Conservation (phyloP, 805 yeast species). For the Wickerhamomyces tratensis region DNA sequence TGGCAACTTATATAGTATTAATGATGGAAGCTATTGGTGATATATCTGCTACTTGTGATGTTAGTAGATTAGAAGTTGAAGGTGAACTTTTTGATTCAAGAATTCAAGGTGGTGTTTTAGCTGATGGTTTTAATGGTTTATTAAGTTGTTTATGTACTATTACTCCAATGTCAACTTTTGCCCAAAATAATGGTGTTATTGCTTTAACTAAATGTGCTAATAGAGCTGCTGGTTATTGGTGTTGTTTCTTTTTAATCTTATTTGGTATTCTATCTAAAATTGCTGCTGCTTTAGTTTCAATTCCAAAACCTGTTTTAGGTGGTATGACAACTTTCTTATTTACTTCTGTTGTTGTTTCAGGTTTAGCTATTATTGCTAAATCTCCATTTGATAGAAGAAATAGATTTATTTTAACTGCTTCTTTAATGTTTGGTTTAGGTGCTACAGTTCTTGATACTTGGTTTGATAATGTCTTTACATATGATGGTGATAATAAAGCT, state of each 20-base stretch:
- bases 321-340: constrained; percentile 81
- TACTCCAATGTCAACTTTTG: constrained; percentile 86
- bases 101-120: constrained; percentile 87
- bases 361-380: constrained; percentile 51
- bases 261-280: constrained; percentile 88
- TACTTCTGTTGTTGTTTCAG: constrained; percentile 70
- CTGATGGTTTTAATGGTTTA: constrained; percentile 77
- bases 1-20: constrained; percentile 71
- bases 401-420: constrained; percentile 59
- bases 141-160: constrained; percentile 72
- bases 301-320: constrained; percentile 73
- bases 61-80: constrained; percentile 73
- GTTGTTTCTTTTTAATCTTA: constrained; percentile 65
- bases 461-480: constrained; percentile 58
- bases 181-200: constrained; percentile 92
- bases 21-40: constrained; percentile 95
- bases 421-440: constrained; percentile 59
- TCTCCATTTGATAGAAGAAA: constrained; percentile 56
- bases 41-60: constrained; percentile 89
- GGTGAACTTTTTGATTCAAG: constrained; percentile 76
- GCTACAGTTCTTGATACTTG: constrained; percentile 54
- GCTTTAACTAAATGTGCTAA: constrained; percentile 88
- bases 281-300: constrained; percentile 80
- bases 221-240: constrained; percentile 70
- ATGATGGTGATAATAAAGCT: constrained; percentile 47